A percentile compares a stretch with the other conserved stretches of the same genome.
phyloP scores from a whole-genome alignment of 306 rosid species.

The Alnus rubra region DNA sequence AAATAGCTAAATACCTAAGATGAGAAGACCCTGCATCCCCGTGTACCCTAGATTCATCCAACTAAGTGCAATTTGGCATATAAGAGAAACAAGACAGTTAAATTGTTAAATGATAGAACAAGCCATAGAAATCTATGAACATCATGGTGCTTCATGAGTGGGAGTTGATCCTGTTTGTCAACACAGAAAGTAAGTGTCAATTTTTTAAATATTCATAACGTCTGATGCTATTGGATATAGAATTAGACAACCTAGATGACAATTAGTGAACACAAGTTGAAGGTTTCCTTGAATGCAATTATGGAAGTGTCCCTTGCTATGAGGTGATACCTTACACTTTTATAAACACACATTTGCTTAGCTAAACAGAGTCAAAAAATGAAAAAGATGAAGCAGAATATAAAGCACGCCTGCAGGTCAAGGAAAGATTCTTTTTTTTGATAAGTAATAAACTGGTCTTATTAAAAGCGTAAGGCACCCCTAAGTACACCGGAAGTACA shows the following conservation, averaged over 20 bases:
- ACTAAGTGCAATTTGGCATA: background rate
- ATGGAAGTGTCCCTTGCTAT: background rate
- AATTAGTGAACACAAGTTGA: background rate
- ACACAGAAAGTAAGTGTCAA: background rate
- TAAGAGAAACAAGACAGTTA: background rate
- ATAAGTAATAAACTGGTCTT: no score
- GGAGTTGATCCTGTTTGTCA: slow-evolving; percentile 2
- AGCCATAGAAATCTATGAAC: background rate
- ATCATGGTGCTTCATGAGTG: slow-evolving; percentile 2
- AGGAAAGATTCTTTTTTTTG: background rate
- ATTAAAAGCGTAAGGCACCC: no score
- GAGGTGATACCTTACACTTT: background rate
- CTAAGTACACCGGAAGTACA: no score
- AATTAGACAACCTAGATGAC: background rate
- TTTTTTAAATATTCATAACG: background rate
- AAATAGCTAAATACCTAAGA: background rate
- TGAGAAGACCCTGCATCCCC: background rate
- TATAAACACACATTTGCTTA: background rate
- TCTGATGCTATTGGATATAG: background rate
- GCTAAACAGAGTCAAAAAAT: background rate
- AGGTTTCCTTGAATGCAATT: background rate
- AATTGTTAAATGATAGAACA: background rate
- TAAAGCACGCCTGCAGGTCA: background rate
- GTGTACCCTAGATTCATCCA: background rate
- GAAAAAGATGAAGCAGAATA: background rate